Conservation (phyloP, 2,329 filamentous ascomycete species). For the Beauveria bassiana region DNA sequence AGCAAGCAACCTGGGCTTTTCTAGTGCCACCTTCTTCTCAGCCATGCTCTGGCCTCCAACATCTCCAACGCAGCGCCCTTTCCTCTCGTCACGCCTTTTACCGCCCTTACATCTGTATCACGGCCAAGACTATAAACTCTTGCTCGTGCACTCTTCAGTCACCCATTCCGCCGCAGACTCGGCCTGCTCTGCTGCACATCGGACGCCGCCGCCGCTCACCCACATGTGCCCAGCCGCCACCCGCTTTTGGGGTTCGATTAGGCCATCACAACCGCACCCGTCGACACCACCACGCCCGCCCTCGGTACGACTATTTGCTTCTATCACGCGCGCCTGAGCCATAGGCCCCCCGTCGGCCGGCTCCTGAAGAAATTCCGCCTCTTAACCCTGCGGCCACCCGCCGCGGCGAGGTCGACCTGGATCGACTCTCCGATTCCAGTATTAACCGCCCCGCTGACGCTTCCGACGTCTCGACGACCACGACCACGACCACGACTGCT, state of each 20-base stretch:
- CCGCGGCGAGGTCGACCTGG: constrained; percentile 36
- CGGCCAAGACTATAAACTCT: background rate
- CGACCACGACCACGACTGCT: background rate
- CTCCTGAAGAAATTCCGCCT: constrained; percentile 11
- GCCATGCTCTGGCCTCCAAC: background rate
- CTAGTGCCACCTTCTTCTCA: background rate
- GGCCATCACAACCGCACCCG: background rate
- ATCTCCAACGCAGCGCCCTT: background rate
- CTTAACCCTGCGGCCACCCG: constrained; percentile 27
- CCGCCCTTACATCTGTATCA: background rate
- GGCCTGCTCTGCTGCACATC: background rate
- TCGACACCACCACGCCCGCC: background rate
- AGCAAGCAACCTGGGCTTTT: background rate
- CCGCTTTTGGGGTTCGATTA: background rate
- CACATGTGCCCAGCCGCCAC: background rate
- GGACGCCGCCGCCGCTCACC: background rate
- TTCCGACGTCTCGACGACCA: constrained; percentile 44
- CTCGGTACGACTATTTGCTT: background rate
- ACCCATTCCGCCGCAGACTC: background rate
- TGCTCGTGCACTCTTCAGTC: background rate
- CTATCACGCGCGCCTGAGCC: background rate
- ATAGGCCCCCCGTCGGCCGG: constrained; percentile 7
- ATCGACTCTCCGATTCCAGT: constrained; percentile 27
- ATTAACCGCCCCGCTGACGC: constrained; percentile 26
- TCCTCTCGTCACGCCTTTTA: background rate